phyloP scores from a whole-genome alignment of 768 basidiomycete genomes.

The Termitomyces sp. region DNA sequence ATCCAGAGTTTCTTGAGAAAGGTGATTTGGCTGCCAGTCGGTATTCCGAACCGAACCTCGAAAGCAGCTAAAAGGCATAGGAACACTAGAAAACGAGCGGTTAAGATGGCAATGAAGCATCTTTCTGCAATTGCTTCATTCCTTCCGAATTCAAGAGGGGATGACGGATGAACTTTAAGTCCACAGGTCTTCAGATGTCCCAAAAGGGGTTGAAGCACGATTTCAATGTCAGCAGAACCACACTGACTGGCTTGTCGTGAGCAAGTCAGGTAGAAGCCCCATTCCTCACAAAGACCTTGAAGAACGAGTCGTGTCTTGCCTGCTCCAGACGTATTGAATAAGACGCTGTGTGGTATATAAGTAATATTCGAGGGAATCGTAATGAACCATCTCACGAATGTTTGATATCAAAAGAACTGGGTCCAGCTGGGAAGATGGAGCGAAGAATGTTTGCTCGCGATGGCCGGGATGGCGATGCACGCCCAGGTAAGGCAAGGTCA shows the following conservation, averaged over 20 bases:
- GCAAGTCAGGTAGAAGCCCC: conserved; percentile 2
- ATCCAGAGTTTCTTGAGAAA: neutral
- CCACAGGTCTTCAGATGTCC: neutral
- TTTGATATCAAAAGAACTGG: neutral
- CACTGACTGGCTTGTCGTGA: neutral
- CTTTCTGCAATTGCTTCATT: neutral
- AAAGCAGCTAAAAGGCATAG: neutral
- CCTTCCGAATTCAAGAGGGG: no score
- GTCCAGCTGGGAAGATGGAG: neutral
- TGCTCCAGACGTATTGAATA: neutral
- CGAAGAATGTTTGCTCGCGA: neutral
- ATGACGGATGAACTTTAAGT: neutral
- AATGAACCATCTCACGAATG: neutral
- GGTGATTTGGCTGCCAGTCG: neutral
- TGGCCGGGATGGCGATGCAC: no score
- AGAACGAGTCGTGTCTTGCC: neutral
- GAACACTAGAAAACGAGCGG: neutral
- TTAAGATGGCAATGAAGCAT: neutral
- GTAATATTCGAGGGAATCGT: neutral
- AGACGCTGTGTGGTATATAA: neutral
- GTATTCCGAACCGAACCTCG: neutral
- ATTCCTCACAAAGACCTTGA: neutral
- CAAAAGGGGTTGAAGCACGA: neutral
- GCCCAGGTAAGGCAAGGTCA: neutral
- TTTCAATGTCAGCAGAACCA: neutral